Percentiles rank a stretch among this genome's conserved stretches.
phyloP scores from a whole-genome alignment of 1,139 yeast species.

The Diutina pseudorugosa region DNA sequence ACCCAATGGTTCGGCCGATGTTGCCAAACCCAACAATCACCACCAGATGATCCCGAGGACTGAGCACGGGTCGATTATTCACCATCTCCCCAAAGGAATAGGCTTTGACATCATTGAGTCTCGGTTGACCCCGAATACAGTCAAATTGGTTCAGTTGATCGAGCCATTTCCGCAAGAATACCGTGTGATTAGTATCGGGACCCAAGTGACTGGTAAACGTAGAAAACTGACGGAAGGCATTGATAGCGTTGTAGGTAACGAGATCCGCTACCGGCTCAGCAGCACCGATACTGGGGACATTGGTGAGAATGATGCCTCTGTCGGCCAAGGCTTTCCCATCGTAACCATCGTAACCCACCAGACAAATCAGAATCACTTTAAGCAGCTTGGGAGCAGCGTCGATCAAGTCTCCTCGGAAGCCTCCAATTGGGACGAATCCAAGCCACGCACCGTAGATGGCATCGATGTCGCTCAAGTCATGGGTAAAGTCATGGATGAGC shows the following conservation, averaged over 20 bases:
- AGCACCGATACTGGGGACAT: slow-evolving; percentile 51
- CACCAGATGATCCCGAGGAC: slow-evolving; percentile 49
- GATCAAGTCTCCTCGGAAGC: slow-evolving; percentile 33
- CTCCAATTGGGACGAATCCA: slow-evolving; percentile 40
- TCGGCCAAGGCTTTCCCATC: slow-evolving; percentile 27
- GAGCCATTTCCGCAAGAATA: slow-evolving; percentile 24
- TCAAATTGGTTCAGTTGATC: slow-evolving; percentile 14
- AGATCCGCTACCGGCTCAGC: slow-evolving; percentile 72
- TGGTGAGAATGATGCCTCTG: slow-evolving; percentile 43
- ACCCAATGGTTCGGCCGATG: slow-evolving; percentile 58
- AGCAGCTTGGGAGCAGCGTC: slow-evolving; percentile 39
- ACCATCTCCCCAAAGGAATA: slow-evolving; percentile 37
- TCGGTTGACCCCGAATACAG: neutral
- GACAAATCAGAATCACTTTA: slow-evolving; percentile 48
- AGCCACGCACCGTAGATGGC: slow-evolving; percentile 60
- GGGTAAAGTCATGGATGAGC: slow-evolving; percentile 24
- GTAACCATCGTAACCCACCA: slow-evolving; percentile 60
- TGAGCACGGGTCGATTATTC: slow-evolving; percentile 21
- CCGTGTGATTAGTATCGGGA: slow-evolving; percentile 24
- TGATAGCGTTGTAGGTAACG: slow-evolving; percentile 47
- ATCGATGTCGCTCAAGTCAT: slow-evolving; percentile 25
- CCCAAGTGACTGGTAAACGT: slow-evolving; percentile 32
- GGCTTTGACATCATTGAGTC: slow-evolving; percentile 17
- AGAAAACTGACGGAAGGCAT: slow-evolving; percentile 50
- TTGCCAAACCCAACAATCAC: slow-evolving; percentile 72